These are phyloP conservation scores for Gymnopilus dilepis DNA, from an alignment of 768 basidiomycete species.

Conservation along the genomic window DNA sequence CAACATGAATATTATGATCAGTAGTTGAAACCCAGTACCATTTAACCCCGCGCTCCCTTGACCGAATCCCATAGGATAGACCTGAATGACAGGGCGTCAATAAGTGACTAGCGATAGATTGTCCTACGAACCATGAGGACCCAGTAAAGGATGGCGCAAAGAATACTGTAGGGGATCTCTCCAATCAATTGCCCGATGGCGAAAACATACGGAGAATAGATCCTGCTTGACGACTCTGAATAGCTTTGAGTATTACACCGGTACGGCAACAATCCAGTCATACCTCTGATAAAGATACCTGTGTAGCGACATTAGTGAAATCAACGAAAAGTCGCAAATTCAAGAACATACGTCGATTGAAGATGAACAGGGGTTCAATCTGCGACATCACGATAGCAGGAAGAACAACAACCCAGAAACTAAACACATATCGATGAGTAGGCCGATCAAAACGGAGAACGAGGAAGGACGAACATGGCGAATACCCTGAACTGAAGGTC, in stretches of 20 bases:
- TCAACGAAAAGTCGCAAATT: not conserved
- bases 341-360: slow-evolving; percentile 55
- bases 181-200: slow-evolving; percentile 81
- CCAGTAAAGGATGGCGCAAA: slow-evolving; percentile 81
- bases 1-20: slow-evolving; percentile 75
- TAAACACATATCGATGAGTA: slow-evolving; percentile 25
- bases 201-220: slow-evolving; percentile 87
- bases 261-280: not conserved
- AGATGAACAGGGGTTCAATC: slow-evolving; percentile 83
- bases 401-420: slow-evolving; percentile 70
- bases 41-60: slow-evolving; percentile 62
- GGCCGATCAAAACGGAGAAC: not conserved
- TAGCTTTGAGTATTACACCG: not conserved
- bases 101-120: not conserved
- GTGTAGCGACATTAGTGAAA: not conserved
- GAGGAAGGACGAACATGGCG: slow-evolving; percentile 57
- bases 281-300: slow-evolving; percentile 47
- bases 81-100: slow-evolving; percentile 27
- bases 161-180: slow-evolving; percentile 77
- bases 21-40: slow-evolving; percentile 74
- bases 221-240: slow-evolving; percentile 77
- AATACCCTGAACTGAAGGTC: slow-evolving; percentile 85
- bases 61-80: slow-evolving; percentile 72
- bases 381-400: slow-evolving; percentile 82
- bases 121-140: slow-evolving; percentile 59